Base-by-base conservation (phyloP, 1,139 yeast genomes). In the Meyerozyma carpophila region DNA sequence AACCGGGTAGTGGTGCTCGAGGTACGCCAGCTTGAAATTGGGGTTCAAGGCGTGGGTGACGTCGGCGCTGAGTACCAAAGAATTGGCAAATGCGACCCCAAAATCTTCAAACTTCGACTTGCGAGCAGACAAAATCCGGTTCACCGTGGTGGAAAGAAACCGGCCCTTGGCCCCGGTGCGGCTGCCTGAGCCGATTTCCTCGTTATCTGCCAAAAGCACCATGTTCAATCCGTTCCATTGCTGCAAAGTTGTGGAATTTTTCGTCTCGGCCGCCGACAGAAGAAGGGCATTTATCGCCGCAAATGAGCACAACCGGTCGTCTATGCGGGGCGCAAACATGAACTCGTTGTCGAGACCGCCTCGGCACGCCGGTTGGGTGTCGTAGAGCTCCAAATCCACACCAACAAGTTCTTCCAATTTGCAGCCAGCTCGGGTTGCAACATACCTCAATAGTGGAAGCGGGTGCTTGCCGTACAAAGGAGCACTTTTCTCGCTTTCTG, bases 1-100 rank as follows among this genome's bases (percentile, higher is more conserved):
- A 11, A 67, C 49, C 1, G 77, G 76, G 45, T 55, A 62, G 53
- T 72, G 73, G 39, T 61, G 56, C 39, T 66, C 67, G 46, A 72
- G 61, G 48, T 73, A 73, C 5, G 57, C 66, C 21, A 54, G 51
- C 18, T 54, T 45, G 47, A 70, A 73, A 51, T 72, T 72, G n/a
- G 78, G 78, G 50, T 73, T 73, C 32, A 71, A 52, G 20, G 70
- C 66, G 50, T 73, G 78, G n/a, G 68, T 72, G 14, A 73, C 77
- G 47, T 73, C 78, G 1, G 77, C 74, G 0, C 76, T 70, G 37
- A 73, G 57, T 34, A 72, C 55, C 21, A 72, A 54, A 7, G 73
- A 55, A 45, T 69, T 69, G 41, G 73, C 71, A 44, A 56, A 66
- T 8, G 63, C 50, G 20, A 54, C 48, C 48, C 60, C 51, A n/a